Conservation (phyloP, 176 grass and related monocot genomes). For the Pharus latifolius region DNA sequence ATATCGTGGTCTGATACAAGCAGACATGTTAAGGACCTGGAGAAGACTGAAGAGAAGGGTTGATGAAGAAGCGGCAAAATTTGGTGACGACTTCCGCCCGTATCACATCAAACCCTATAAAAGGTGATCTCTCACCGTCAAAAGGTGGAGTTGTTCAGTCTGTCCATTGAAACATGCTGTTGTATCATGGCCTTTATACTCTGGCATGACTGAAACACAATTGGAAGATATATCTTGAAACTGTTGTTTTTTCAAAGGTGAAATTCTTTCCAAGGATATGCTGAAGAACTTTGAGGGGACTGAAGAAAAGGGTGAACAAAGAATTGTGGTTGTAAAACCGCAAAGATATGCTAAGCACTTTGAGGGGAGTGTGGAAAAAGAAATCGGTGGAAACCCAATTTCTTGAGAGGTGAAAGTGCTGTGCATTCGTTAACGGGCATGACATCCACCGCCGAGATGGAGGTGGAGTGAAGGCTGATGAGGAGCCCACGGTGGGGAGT, state of each 20-base stretch:
- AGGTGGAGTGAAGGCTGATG: too few relatives aligned
- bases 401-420: too few relatives aligned
- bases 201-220: neutral
- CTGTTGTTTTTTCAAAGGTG: neutral
- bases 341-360: too few relatives aligned
- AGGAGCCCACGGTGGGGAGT: too few relatives aligned
- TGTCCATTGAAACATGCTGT: neutral
- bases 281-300: neutral
- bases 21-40: slow-evolving; percentile 87
- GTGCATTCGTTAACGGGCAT: too few relatives aligned
- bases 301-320: neutral
- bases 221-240: neutral
- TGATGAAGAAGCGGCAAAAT: slow-evolving; percentile 85
- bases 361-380: too few relatives aligned
- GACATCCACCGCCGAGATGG: too few relatives aligned
- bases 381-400: too few relatives aligned
- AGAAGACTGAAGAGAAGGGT: slow-evolving; percentile 80
- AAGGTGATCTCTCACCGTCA: slow-evolving; percentile 27
- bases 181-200: neutral
- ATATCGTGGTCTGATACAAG: slow-evolving; percentile 83
- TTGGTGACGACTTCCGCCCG: slow-evolving; percentile 61
- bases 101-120: slow-evolving; percentile 91
- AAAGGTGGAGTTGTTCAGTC: neutral
- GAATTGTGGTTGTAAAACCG: neutral
- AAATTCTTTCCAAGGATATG: neutral